Conservation (phyloP, 2,329 filamentous ascomycete genomes). For the Orbilia ellipsospora region DNA sequence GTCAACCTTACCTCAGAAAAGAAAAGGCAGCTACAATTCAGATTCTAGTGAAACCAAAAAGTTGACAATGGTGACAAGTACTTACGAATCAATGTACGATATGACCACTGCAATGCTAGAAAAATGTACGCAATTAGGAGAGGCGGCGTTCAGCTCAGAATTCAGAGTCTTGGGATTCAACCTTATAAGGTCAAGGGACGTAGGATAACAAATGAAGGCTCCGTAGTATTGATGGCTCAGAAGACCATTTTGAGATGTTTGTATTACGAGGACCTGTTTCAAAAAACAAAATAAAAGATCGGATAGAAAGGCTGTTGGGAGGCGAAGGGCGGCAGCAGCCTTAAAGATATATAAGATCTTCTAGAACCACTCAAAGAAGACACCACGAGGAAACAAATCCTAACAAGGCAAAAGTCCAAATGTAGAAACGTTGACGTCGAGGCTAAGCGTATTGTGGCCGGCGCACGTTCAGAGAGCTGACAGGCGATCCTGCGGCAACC, state of each 20-base stretch:
- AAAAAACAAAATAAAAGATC: constrained; percentile 15
- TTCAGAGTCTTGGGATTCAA: constrained; percentile 37
- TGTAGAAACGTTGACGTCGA: constrained; percentile 55
- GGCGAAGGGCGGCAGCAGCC: constrained; percentile 40
- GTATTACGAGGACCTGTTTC: constrained; percentile 26
- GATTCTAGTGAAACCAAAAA: constrained; percentile 3
- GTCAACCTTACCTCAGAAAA: constrained; percentile 53
- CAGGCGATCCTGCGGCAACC: constrained; percentile 55
- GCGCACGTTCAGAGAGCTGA: constrained; percentile 55
- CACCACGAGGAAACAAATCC: constrained; percentile 30
- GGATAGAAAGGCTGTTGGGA: constrained; percentile 25
- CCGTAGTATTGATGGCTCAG: constrained; percentile 16
- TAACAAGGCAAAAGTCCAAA: constrained; percentile 49
- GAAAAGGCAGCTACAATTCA: constrained; percentile 20
- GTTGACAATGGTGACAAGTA: constrained; percentile 16
- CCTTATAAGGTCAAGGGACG: constrained; percentile 43
- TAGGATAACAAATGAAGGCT: neutral
- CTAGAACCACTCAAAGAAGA: constrained; percentile 42
- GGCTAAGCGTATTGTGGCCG: constrained; percentile 52
- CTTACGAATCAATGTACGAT: constrained; percentile 35
- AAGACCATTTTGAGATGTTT: constrained; percentile 41
- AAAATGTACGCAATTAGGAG: constrained; percentile 37
- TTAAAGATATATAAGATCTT: constrained; percentile 56
- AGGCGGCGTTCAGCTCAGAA: constrained; percentile 43
- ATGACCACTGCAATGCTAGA: constrained; percentile 7